These are phyloP conservation scores for Meredithiella fracta DNA, from an alignment of 2,329 filamentous ascomycete genomes.

Conservation along the genomic window DNA sequence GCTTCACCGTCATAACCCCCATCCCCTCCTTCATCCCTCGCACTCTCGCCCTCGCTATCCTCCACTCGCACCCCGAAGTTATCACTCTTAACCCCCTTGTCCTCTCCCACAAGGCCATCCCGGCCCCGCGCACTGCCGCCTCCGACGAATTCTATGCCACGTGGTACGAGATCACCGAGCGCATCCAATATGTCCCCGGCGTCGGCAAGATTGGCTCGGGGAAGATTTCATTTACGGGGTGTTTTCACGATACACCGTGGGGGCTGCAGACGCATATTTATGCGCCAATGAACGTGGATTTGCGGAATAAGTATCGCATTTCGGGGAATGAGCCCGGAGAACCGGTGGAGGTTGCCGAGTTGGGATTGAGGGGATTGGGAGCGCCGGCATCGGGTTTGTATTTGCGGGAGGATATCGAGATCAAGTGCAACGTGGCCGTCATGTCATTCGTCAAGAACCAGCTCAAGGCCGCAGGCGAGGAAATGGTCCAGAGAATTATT, in stretches of 20 bases:
- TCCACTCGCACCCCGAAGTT: slow-evolving; percentile 54
- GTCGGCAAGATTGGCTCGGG: slow-evolving; percentile 47
- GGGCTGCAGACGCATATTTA: slow-evolving; percentile 57
- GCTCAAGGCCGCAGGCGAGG: slow-evolving; percentile 47
- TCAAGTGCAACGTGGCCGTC: slow-evolving; percentile 51
- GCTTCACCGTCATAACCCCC: slow-evolving; percentile 52
- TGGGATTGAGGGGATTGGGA: slow-evolving; percentile 41
- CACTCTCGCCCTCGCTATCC: slow-evolving; percentile 55
- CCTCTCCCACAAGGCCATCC: slow-evolving; percentile 43
- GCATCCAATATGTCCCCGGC: slow-evolving; percentile 51
- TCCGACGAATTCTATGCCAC: slow-evolving; percentile 57
- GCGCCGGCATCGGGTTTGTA: slow-evolving; percentile 50
- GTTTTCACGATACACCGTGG: slow-evolving; percentile 58
- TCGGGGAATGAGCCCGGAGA: slow-evolving; percentile 54
- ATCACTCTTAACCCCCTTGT: slow-evolving; percentile 57
- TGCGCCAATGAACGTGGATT: slow-evolving; percentile 48
- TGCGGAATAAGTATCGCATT: slow-evolving; percentile 52
- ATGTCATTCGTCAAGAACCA: slow-evolving; percentile 50
- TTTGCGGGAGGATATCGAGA: slow-evolving; percentile 53
- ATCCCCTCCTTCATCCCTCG: slow-evolving; percentile 55
- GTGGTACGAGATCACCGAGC: slow-evolving; percentile 57
- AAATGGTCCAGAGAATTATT: slow-evolving; percentile 52
- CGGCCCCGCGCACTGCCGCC: slow-evolving; percentile 49
- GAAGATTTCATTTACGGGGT: slow-evolving; percentile 52
- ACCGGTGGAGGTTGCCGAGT: slow-evolving; percentile 41